Evolutionary conservation across 331 rosid species (phyloP), one percentile per base, ranked within the genome.

Genomic region (Rosa hybrid): DNA sequence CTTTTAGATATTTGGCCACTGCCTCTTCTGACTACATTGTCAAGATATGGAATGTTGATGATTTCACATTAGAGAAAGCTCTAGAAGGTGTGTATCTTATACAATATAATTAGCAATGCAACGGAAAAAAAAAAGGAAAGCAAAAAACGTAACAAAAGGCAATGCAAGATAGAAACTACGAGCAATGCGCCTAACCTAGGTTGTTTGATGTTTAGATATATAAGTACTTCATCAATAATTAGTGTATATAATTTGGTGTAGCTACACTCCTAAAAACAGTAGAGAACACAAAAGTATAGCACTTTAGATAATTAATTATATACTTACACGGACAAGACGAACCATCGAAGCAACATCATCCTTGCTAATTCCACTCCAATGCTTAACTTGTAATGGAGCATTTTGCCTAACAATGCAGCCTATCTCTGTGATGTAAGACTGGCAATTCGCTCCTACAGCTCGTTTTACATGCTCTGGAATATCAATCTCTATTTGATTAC

Each of bases 21-120:
- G 97, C 99, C 74, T 96, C 99, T 78, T 79, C 98, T 79, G 99
- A 96, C 81, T 81, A 88, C 75, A 90, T 97, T 75, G 99, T 96
- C 82, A 96, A 90, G 87, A 96, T 96, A 84, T 96, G 99, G 99
- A 96, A 96, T 39, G 97, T 96, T 21, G 99, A 96, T 78, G 98
- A 98, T 75, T 96, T 96, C 88, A 96, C 94, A 7, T 82, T 96
- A 82, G 98, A 96, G 83, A 96, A 96, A 83, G 93, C 99, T 83
- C 83, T 96, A 71, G 80, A 51, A 16, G 98, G 99, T 93, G 92
- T 64, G 74, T 80, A 41, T 77, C 75, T 72, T 39, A 12, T 74
- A 76, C 12, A 74, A 75, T 69, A 34, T 34, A 34, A 34, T 34
- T 0, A 34, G 39, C 39, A 45, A 45, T 8, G 49, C 49, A 45